phyloP scores from a whole-genome alignment of 2,329 filamentous ascomycete genomes.

The Alternaria sp. region DNA sequence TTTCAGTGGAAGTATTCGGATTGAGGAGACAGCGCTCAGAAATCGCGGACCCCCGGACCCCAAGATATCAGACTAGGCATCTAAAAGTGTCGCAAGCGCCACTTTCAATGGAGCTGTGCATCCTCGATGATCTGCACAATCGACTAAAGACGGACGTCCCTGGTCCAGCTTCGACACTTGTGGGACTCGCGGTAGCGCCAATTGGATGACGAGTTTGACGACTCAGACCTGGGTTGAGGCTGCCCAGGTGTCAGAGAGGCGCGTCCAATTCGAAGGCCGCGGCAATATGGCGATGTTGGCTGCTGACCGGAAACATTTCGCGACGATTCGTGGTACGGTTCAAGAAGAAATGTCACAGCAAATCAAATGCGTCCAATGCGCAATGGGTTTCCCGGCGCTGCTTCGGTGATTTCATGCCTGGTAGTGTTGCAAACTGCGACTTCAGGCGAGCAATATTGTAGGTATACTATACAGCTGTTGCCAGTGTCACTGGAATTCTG shows the following conservation, averaged over 20 bases:
- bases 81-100: slow-evolving; percentile 6
- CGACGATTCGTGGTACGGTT: neutral
- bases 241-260: neutral
- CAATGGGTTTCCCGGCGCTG: neutral
- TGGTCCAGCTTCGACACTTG: slow-evolving; percentile 1
- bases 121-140: slow-evolving; percentile 8
- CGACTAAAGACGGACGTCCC: neutral
- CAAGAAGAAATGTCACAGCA: neutral
- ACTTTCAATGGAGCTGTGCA: slow-evolving; percentile 2
- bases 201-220: slow-evolving; percentile 3
- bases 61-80: neutral
- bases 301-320: neutral
- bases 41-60: slow-evolving; percentile 3
- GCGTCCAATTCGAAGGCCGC: neutral
- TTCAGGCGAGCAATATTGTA: neutral
- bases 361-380: neutral
- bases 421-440: neutral
- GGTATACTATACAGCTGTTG: neutral
- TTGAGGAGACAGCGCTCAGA: slow-evolving; percentile 1
- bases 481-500: neutral
- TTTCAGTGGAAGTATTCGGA: neutral
- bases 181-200: slow-evolving; percentile 5
- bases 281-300: neutral
- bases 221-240: neutral
- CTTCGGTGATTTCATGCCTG: slow-evolving; percentile 3